Base-by-base conservation (phyloP, 2,329 filamentous ascomycete species). In the Alternaria sp. region DNA sequence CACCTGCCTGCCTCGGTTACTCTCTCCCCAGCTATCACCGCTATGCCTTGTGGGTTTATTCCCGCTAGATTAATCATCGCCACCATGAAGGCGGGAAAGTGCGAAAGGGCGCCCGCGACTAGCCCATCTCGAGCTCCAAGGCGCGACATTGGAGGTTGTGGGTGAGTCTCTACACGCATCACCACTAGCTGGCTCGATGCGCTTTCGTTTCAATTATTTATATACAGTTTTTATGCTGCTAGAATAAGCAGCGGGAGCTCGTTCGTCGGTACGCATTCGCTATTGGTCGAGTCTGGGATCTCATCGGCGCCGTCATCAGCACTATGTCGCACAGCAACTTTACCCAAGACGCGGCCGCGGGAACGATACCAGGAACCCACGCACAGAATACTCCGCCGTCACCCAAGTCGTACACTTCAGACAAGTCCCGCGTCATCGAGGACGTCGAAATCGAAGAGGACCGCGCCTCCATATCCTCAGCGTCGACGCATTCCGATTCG, bases 391-490 rank as follows among this genome's bases (percentile, higher is more conserved):
- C 23, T 12, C 54, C 57, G 10, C 26, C 51, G 25, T 54, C 58
- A 6, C 32, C 36, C 12, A 51, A 23, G 40, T 65, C 59, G 21
- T 40, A 57, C 30, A 54, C 46, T 6, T 59, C 57, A 32, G 50
- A 59, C n/a, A 62, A 52, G 28, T 57, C 67, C 21, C 36, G 25
- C 19, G 58, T 54, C 21, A 28, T 62, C 25, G 44, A 66, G 57
- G 49, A 66, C 26, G 36, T 67, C 46, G 53, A 57, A 47, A 46
- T 46, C 44, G 56, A 66, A 36, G 68, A 71, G 45, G 59, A 76
- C 21, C 67, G 55, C 10, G 64, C 66, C 9, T 75, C 75, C 12
- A 55, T 71, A 28, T 75, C 69, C 0, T 74, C 75, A 12, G 57
- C 50, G 10, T 77, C 76, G 40, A 76, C 72, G 6, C 62, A 63